Evolutionary conservation across 2,329 filamentous ascomycete species (phyloP).

Genomic region (Mariannaea elegans): DNA sequence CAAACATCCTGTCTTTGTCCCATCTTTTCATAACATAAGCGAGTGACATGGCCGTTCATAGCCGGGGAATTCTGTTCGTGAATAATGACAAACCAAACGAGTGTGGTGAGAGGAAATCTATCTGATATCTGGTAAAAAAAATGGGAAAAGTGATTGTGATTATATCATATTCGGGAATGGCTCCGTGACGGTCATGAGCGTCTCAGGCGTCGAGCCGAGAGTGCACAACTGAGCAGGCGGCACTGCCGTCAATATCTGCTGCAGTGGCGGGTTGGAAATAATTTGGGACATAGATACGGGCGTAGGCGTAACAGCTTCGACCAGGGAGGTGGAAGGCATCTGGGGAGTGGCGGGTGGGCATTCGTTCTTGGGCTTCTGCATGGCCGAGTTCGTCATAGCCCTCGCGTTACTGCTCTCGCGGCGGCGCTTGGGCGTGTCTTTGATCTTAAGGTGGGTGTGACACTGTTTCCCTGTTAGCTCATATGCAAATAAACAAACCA

Average conservation of each 20-base stretch:
- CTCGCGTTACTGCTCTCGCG: conserved; percentile 67
- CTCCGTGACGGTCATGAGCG: conserved; percentile 33
- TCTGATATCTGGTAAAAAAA: conserved; percentile 22
- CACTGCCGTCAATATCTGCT: conserved; percentile 37
- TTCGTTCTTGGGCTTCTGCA: conserved; percentile 59
- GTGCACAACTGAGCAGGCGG: conserved; percentile 32
- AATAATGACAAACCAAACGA: conserved; percentile 28
- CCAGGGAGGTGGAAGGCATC: conserved; percentile 33
- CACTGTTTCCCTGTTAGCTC: conserved; percentile 58
- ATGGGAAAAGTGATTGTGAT: conserved; percentile 27
- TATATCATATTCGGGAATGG: conserved; percentile 43
- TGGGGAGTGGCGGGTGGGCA: conserved; percentile 47
- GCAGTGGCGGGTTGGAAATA: conserved; percentile 38
- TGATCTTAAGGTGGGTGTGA: conserved; percentile 76
- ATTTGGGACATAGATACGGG: conserved; percentile 41
- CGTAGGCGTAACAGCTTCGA: conserved; percentile 37
- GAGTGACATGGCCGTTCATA: conserved; percentile 38
- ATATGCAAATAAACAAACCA: neutral
- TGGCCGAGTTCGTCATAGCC: conserved; percentile 51
- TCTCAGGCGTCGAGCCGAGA: conserved; percentile 34
- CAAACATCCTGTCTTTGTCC: conserved; percentile 36
- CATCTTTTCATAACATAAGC: conserved; percentile 36
- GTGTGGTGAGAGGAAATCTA: conserved; percentile 23
- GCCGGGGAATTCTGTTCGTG: conserved; percentile 35
- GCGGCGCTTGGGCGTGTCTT: conserved; percentile 74